These are phyloP conservation scores for Immersiella caudata DNA, from an alignment of 495 filamentous ascomycete species.

Conservation along the genomic window DNA sequence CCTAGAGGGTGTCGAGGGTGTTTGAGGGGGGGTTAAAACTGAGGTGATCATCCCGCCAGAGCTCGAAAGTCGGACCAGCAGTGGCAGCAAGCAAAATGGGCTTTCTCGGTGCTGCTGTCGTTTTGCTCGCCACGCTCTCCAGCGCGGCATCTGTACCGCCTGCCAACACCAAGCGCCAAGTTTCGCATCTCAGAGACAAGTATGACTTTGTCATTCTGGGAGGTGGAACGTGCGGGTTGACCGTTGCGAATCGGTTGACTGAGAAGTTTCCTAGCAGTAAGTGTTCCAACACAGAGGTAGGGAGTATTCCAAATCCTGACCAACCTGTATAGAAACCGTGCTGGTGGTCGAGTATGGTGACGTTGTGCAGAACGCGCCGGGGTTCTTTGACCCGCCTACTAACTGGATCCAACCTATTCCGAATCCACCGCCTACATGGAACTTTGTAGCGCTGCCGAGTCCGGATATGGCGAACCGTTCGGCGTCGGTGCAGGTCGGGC, in stretches of 20 bases:
- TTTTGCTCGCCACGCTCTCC: too few species aligned
- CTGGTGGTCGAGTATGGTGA: conserved; percentile 50
- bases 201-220: conserved; percentile 49
- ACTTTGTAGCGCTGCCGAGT: conserved; percentile 41
- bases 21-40: too few species aligned
- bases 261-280: conserved; percentile 28
- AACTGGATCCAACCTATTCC: neutral
- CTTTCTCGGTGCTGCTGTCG: too few species aligned
- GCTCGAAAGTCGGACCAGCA: too few species aligned
- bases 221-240: conserved; percentile 45
- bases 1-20: too few species aligned
- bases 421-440: conserved; percentile 23
- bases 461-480: conserved; percentile 38
- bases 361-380: conserved; percentile 32
- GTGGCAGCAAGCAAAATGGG: too few species aligned
- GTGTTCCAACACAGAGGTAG: neutral
- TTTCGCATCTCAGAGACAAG: conserved; percentile 21
- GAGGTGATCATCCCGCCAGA: too few species aligned
- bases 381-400: conserved; percentile 31
- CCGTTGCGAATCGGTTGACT: conserved; percentile 43
- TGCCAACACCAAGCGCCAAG: conserved; percentile 24
- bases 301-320: neutral
- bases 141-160: neutral
- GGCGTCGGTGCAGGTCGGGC: conserved; percentile 38
- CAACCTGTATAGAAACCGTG: conserved; percentile 39